phyloP scores from a whole-genome alignment of 1,139 yeast genomes.

The Scheffersomyces insectosa region DNA sequence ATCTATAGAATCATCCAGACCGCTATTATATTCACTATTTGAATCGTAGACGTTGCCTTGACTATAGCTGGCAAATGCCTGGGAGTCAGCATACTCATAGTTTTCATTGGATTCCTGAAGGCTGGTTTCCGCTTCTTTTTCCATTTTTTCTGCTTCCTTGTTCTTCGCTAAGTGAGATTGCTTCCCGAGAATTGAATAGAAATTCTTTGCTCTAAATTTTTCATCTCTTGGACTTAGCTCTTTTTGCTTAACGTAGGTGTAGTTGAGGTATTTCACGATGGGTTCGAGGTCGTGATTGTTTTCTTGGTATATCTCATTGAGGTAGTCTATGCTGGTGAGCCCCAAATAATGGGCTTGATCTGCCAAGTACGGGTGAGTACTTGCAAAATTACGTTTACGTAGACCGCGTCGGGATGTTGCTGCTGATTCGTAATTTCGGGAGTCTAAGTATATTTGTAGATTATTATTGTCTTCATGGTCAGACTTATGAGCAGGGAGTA shows the following conservation, averaged over 20 bases:
- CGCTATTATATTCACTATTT: background rate
- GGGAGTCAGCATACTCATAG: background rate
- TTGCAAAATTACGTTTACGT: conserved; percentile 46
- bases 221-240: conserved; percentile 40
- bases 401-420: conserved; percentile 30
- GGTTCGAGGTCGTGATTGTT: conserved; percentile 34
- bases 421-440: conserved; percentile 12
- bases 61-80: background rate
- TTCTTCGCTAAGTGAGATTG: conserved; percentile 13
- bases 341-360: conserved; percentile 52
- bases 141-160: conserved; percentile 9
- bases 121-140: background rate
- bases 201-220: conserved; percentile 38
- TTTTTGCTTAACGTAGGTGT: conserved; percentile 34
- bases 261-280: conserved; percentile 38
- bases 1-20: background rate
- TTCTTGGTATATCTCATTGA: conserved; percentile 38
- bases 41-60: background rate
- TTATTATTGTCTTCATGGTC: conserved; percentile 13
- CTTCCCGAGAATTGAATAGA: conserved; percentile 39
- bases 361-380: conserved; percentile 49
- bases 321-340: conserved; percentile 32
- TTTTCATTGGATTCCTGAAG: conserved; percentile 1
- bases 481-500: background rate
- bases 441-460: conserved; percentile 14